Evolutionary conservation across 208 protist species (phyloP).

Genomic region (Leishmania lainsoni): DNA sequence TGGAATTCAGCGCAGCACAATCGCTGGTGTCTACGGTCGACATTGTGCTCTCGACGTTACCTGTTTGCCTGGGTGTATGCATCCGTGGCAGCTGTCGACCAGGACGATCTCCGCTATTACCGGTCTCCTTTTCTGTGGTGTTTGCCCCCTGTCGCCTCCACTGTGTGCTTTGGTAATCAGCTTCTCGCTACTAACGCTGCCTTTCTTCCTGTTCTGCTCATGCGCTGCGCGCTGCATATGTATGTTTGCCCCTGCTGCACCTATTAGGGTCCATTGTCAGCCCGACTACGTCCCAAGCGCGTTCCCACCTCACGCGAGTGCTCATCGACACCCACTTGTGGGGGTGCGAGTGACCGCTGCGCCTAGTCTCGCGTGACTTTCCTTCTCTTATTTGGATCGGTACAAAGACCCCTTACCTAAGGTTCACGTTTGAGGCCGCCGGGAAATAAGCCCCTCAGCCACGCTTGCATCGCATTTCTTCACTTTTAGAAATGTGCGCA

Average conservation of each 20-base stretch:
- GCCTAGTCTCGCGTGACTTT: not conserved
- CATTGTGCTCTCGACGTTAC: not conserved
- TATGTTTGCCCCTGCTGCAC: not conserved
- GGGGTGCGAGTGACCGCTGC: not conserved
- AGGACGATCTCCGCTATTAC: not conserved
- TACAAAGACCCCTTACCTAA: not conserved
- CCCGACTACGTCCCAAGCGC: not conserved
- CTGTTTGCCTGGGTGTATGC: not conserved
- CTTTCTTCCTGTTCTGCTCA: not conserved
- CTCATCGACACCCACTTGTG: not conserved
- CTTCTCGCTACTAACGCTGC: not conserved
- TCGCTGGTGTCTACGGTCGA: not conserved
- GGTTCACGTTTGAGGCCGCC: not conserved
- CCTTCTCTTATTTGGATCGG: not conserved
- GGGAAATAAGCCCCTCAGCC: not conserved
- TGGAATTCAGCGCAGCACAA: not conserved
- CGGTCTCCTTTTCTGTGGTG: too few relatives aligned
- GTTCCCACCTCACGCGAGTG: not conserved
- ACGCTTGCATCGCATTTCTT: not conserved
- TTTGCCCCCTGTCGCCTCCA: too few relatives aligned
- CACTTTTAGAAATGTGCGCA: conserved; percentile 1
- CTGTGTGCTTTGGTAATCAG: not conserved
- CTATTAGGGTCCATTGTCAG: not conserved
- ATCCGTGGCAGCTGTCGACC: not conserved
- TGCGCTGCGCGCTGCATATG: not conserved